These are phyloP conservation scores for Passalora sequoiae DNA, from an alignment of 2,329 filamentous ascomycete genomes.

Conservation along the genomic window DNA sequence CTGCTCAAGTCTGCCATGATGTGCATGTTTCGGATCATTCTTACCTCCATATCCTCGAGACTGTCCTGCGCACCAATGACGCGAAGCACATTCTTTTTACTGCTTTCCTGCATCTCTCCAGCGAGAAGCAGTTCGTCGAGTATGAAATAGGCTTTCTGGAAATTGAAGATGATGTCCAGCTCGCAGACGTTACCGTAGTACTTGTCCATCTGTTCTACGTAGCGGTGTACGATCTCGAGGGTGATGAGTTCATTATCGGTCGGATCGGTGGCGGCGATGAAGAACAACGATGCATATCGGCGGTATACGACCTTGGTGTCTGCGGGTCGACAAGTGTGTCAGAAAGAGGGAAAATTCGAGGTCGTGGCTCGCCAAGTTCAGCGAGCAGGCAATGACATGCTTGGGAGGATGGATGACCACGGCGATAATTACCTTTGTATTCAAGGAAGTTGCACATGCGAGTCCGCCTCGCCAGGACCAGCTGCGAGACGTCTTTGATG, in stretches of 20 bases:
- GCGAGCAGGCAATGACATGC: conserved; percentile 8
- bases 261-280: conserved; percentile 95
- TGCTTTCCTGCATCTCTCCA: conserved; percentile 96
- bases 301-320: conserved; percentile 99
- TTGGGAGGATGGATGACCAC: conserved; percentile 22
- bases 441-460: conserved; percentile 99
- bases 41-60: conserved; percentile 98
- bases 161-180: conserved; percentile 99
- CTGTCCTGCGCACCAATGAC: conserved; percentile 97
- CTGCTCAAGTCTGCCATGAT: conserved; percentile 3
- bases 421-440: conserved; percentile 71
- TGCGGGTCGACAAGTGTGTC: conserved; percentile 37
- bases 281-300: conserved; percentile 97
- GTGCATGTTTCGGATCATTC: conserved; percentile 37
- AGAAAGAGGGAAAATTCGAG: conserved; percentile 15
- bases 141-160: conserved; percentile 99
- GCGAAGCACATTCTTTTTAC: conserved; percentile 95
- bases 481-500: conserved; percentile 97
- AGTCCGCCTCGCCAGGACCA: conserved; percentile 89
- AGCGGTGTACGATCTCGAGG: conserved; percentile 96
- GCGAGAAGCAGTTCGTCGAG: conserved; percentile 92
- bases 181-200: conserved; percentile 99
- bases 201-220: conserved; percentile 99
- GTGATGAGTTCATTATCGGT: conserved; percentile 98
- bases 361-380: conserved; percentile 8